Percentiles rank a stretch among this genome's conserved stretches.
Conservation (phyloP, 1,284 basidiomycete genomes). For the Exobasidium rhododendri region DNA sequence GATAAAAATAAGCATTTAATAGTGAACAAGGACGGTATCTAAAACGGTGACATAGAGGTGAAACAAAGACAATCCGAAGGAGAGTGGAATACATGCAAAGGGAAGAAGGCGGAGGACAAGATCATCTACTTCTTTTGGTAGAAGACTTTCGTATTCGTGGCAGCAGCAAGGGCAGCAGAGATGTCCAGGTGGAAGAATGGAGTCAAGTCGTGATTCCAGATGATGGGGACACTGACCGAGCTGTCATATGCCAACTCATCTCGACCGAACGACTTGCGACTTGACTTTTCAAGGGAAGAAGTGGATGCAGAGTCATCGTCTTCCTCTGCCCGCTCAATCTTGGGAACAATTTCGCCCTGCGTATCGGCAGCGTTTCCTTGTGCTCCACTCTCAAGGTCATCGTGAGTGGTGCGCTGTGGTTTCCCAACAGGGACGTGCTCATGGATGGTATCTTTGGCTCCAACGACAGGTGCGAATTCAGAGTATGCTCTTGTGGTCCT, state of each 20-base stretch:
- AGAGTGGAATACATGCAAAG: too few relatives aligned
- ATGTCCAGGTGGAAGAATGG: constrained; percentile 87
- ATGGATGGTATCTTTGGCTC: constrained; percentile 20
- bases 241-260: constrained; percentile 10
- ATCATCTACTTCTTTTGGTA: neutral
- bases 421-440: neutral
- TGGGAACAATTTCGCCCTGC: neutral
- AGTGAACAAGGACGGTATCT: too few relatives aligned
- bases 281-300: neutral
- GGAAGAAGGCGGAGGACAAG: too few relatives aligned
- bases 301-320: neutral
- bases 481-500: constrained; percentile 17
- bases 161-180: constrained; percentile 68
- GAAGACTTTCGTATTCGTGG: constrained; percentile 37
- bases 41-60: too few relatives aligned
- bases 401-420: neutral
- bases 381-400: neutral
- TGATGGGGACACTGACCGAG: constrained; percentile 39
- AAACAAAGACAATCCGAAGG: too few relatives aligned
- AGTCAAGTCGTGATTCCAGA: constrained; percentile 60
- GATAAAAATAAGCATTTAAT: too few relatives aligned
- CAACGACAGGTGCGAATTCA: constrained; percentile 58
- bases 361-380: neutral
- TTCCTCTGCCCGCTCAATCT: neutral
- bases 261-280: neutral